phyloP scores from a whole-genome alignment of 208 protist species.

The Phytomonas serpens region DNA sequence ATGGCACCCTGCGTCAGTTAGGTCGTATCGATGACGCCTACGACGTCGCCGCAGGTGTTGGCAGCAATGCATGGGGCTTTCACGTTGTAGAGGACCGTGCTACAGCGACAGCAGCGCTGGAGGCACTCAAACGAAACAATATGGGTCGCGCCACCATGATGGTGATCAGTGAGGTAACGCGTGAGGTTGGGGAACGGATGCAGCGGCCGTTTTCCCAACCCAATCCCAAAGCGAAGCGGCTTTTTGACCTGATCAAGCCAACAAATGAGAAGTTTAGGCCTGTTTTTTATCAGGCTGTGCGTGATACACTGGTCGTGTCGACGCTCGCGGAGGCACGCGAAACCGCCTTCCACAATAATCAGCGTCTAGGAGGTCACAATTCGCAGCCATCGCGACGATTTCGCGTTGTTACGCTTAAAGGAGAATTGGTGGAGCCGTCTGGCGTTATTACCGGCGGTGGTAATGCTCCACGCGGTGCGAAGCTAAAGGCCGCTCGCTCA shows the following conservation, averaged over 20 bases:
- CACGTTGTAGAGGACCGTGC: constrained; percentile 97
- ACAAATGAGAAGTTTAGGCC: constrained; percentile 77
- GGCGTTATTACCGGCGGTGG: constrained; percentile 99
- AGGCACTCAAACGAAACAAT: constrained; percentile 89
- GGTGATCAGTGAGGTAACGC: constrained; percentile 92
- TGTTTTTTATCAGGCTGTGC: constrained; percentile 96
- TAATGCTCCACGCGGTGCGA: constrained; percentile 61
- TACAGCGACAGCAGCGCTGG: constrained; percentile 87
- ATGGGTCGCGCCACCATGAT: constrained; percentile 97
- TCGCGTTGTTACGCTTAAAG: constrained; percentile 96
- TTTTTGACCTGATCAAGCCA: constrained; percentile 94
- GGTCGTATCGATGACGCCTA: constrained; percentile 95
- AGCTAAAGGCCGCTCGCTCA: constrained; percentile 67
- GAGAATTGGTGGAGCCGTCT: constrained; percentile 95
- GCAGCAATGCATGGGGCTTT: constrained; percentile 92
- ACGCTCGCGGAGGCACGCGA: constrained; percentile 88
- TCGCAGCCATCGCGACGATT: constrained; percentile 28
- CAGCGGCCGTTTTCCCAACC: constrained; percentile 40
- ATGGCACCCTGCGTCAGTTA: constrained; percentile 97
- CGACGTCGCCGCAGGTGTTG: constrained; percentile 97
- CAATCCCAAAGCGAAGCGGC: constrained; percentile 51
- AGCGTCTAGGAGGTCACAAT: background rate
- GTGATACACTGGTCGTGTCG: constrained; percentile 96
- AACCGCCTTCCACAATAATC: constrained; percentile 62
- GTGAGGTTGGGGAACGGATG: constrained; percentile 42